Evolutionary conservation across 176 grass and related monocot species (phyloP).

Genomic region (Ensete glaucum): DNA sequence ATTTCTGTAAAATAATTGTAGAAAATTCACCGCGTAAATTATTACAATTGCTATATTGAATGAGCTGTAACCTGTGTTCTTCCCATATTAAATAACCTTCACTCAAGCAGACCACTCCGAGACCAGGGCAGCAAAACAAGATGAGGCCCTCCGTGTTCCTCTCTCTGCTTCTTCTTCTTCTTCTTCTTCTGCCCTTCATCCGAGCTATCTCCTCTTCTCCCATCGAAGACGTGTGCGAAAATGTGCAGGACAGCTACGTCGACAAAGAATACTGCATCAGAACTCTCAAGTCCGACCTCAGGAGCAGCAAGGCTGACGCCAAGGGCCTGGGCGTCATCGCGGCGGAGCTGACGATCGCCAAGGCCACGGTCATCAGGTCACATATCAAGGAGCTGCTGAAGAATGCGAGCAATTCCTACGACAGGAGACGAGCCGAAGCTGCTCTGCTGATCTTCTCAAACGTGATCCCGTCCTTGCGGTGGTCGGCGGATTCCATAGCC

Average conservation of each 20-base stretch:
- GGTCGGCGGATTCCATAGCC: background rate
- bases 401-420: background rate
- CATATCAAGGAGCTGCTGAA: background rate
- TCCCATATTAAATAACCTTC: too few relatives aligned
- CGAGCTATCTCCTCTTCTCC: background rate
- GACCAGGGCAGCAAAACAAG: background rate
- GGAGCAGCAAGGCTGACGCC: background rate
- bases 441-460: slow-evolving; percentile 2
- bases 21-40: too few relatives aligned
- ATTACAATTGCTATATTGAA: too few relatives aligned
- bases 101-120: background rate
- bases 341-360: background rate
- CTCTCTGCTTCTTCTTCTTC: background rate
- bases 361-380: slow-evolving; percentile 1
- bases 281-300: background rate
- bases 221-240: slow-evolving; percentile 4
- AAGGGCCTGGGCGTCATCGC: slow-evolving; percentile 2
- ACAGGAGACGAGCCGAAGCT: background rate
- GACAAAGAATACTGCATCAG: slow-evolving; percentile 6
- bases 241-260: slow-evolving; percentile 9
- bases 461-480: slow-evolving; percentile 5
- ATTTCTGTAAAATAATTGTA: too few relatives aligned
- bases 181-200: background rate
- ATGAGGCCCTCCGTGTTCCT: background rate
- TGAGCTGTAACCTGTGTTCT: too few relatives aligned